Evolutionary conservation across 2,329 filamentous ascomycete genomes (phyloP), one percentile per base, ranked within the genome.

Genomic region (Colletotrichum costaricense): DNA sequence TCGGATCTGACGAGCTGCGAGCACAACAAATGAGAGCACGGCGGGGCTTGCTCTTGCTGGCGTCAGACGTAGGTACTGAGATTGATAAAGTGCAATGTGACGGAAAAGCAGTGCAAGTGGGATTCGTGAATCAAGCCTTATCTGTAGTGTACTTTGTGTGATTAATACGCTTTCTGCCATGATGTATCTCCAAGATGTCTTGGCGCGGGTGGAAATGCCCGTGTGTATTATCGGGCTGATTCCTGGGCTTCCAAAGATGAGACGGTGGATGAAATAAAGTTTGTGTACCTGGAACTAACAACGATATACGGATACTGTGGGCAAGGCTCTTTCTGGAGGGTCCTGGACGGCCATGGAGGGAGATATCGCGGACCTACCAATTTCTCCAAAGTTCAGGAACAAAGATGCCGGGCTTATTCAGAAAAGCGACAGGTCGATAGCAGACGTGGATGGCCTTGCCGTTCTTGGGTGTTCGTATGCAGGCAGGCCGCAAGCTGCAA

Each of bases 211-310:
- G 54, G 38, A 42, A 46, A 57, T 57, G 69, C 35, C 69, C 14
- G 52, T 72, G 69, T 63, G 64, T 30, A 38, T 46, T 19, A 52
- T 60, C 14, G n/a, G 58, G 12, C 42, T 49, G 42, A n/a, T n/a
- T 49, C 19, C 16, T n/a, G 6, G 14, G 16, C 3, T 2, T 11
- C 9, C 26, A 52, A 56, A 69, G 30, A 64, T 65, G 66, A 69
- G 70, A 73, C 66, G 70, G 70, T 60, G 30, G 66, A 63, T 54
- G 54, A 46, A 64, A 60, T 69, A 65, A 19, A 69, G 66, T 73
- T 64, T 26, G 26, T 42, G 59, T 60, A n/a, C 55, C 59, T 64
- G 46, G 16, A 30, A 63, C 30, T 54, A 35, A 9, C 11, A 12
- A 35, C 33, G 28, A 30, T 30, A 7, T 35, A 30, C 42, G n/a